A percentile compares a stretch with the other conserved stretches of the same genome.
These are phyloP conservation scores for Dothiorella sarmentorum DNA, from an alignment of 2,329 filamentous ascomycete genomes.

Conservation along the genomic window DNA sequence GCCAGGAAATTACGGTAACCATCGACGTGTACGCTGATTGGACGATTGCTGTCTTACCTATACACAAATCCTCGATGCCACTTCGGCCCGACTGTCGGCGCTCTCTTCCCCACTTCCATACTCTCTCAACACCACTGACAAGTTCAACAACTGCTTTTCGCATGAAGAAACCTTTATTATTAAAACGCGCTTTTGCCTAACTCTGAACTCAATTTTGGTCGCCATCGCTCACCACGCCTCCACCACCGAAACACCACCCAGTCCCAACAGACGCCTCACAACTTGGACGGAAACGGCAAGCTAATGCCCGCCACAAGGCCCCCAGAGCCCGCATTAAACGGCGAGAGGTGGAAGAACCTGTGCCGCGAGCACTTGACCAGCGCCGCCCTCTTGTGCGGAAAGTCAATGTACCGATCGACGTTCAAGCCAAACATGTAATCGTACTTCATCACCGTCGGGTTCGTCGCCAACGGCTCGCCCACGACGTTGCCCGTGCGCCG, in stretches of 20 bases:
- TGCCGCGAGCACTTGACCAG: conserved; percentile 63
- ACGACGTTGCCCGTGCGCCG: conserved; percentile 53
- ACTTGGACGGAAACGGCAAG: not conserved
- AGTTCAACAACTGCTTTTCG: too few relatives aligned
- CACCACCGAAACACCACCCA: too few relatives aligned
- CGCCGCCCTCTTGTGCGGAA: conserved; percentile 68
- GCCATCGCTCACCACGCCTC: too few relatives aligned
- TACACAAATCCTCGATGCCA: too few relatives aligned
- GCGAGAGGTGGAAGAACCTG: conserved; percentile 67
- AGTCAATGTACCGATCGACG: conserved; percentile 67
- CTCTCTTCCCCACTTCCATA: too few relatives aligned
- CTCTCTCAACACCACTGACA: too few relatives aligned
- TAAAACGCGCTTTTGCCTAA: not conserved
- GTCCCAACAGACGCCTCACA: not conserved
- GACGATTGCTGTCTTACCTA: too few relatives aligned
- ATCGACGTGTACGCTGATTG: too few relatives aligned
- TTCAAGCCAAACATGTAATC: conserved; percentile 71
- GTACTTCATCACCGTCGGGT: conserved; percentile 67
- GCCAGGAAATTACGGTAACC: too few relatives aligned
- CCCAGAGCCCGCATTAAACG: conserved; percentile 35
- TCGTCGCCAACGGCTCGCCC: conserved; percentile 70
- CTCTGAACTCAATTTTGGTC: too few relatives aligned
- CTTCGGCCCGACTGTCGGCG: too few relatives aligned
- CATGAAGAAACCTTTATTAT: too few relatives aligned
- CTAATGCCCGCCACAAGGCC: not conserved